Conservation (phyloP, 768 basidiomycete genomes). For the Paxillus rubicundulus region DNA sequence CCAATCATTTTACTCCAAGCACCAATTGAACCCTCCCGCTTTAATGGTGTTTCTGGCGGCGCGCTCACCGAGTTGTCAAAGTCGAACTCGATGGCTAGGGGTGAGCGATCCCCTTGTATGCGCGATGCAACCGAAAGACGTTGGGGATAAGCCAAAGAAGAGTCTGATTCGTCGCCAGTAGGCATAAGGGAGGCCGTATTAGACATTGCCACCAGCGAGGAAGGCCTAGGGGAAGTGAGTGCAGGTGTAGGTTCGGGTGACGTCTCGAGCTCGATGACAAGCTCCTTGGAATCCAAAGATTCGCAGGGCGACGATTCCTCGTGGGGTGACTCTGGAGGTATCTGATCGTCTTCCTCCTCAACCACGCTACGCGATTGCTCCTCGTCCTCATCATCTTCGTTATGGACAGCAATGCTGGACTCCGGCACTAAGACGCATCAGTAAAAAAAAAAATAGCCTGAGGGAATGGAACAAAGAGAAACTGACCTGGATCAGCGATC, state of each 20-base stretch:
- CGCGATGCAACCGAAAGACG: constrained; percentile 63
- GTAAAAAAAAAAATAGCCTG: constrained; percentile 4
- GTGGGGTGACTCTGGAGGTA: constrained; percentile 51
- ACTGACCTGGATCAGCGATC: constrained; percentile 70
- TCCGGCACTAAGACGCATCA: constrained; percentile 46
- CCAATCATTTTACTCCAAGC: constrained; percentile 74
- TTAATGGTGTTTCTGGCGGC: constrained; percentile 46
- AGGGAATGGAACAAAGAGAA: constrained; percentile 1
- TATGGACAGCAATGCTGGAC: constrained; percentile 63
- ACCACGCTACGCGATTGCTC: constrained; percentile 35
- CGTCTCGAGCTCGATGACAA: constrained; percentile 63
- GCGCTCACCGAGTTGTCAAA: constrained; percentile 44
- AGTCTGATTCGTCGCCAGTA: constrained; percentile 47
- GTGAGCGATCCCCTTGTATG: constrained; percentile 59
- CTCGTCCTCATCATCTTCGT: constrained; percentile 45
- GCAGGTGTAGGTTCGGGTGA: constrained; percentile 49
- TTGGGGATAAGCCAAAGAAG: constrained; percentile 53
- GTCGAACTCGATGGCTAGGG: constrained; percentile 47
- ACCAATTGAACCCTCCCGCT: constrained; percentile 56
- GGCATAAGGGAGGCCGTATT: constrained; percentile 40
- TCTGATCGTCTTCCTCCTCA: constrained; percentile 47
- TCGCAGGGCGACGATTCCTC: constrained; percentile 52
- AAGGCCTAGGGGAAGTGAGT: constrained; percentile 47
- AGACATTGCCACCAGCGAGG: constrained; percentile 45
- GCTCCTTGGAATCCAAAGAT: constrained; percentile 58